Evolutionary conservation across 768 basidiomycete species (phyloP), one percentile per base, ranked within the genome.

Genomic region (Lactifluus volemus): DNA sequence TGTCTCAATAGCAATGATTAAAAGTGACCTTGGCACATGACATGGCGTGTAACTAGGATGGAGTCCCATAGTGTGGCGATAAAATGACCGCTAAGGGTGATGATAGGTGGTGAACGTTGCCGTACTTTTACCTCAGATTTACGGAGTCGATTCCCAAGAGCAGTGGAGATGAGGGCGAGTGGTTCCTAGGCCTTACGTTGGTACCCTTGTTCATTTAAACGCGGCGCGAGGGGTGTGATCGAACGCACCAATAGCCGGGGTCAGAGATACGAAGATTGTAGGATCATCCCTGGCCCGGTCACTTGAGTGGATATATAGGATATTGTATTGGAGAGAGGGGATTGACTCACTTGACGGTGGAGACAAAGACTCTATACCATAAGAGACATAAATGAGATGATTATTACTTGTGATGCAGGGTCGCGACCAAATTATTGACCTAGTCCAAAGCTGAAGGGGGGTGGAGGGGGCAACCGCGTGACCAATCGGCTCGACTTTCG

Each of bases 101-200:
- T 45, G 60, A 36, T 51, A 29, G 38, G 55, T 49, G 60, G 56
- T 38, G 38, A 49, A 36, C 15, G 47, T n/a, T 57, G 61, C 56
- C 61, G 61, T 63, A 58, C 57, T 42, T 58, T 63, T 53, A 62
- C 56, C 56, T 62, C 51, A 53, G 45, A 58, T 62, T 58, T 53
- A 48, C 47, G 49, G 25, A 30, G 45, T 32, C 44, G 29, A 58
- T 53, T 47, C n/a, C 47, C 41, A 38, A 41, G 17, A 25, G 32
- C 34, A 36, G 39, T 29, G 36, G 36, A 19, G 25, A 49, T 39
- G 59, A 54, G 29, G 42, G 48, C 50, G 41, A 39, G 41, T 52
- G 25, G 61, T 63, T 58, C 61, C 61, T 63, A 63, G 52, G 32
- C 42, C 30, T 63, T 63, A 63, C 61, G 61, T 63, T 60, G 60